Base-by-base conservation (phyloP, 2,329 filamentous ascomycete genomes). In the Sclerotinia minor region DNA sequence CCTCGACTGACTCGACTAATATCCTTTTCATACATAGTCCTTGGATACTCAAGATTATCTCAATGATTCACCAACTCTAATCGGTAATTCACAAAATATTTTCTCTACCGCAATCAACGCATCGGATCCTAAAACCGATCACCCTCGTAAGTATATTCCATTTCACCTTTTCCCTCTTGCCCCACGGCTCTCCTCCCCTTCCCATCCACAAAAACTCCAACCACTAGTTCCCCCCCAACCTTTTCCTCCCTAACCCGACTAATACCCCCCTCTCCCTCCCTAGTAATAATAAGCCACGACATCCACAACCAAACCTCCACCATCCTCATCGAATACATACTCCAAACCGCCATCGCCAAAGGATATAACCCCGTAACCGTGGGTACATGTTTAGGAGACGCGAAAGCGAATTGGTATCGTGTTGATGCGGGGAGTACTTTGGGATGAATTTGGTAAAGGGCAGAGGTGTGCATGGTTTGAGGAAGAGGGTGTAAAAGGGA, bases 11-110 rank as follows among this genome's bases (percentile, higher is more conserved):
- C 5, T 29, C 1, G 19, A 49, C 35, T 7, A 47, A 68, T 74
- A 57, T 50, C 8, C 15, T 29, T 29, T 38, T 35, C 21, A 8
- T 11, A 47, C 21, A 8, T 11, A 47, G 44, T 49, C 54, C 15
- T 67, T 84, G 49, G 82, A 85, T 69, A 84, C 83, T 8, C 78
- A 82, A 64, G 82, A 84, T 72, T 84, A 83, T 71, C 76, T 82
- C 66, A 80, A 84, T 67, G 78, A 79, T 55, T 74, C 74, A 29
- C 78, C 81, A 6, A 74, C 73, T 17, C 73, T 79, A 69, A 83
- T 83, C 60, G 78, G 81, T 71, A 80, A 80, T 67, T 77, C 81
- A 38, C 81, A 82, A 74, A 76, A 80, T 64, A 79, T 79, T 17
- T 75, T 76, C 44, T 67, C 71, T 38, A 57, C 63, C 8, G 64